Evolutionary conservation across 1,284 basidiomycete species (phyloP).

Genomic region (Rhodotorula sp.): DNA sequence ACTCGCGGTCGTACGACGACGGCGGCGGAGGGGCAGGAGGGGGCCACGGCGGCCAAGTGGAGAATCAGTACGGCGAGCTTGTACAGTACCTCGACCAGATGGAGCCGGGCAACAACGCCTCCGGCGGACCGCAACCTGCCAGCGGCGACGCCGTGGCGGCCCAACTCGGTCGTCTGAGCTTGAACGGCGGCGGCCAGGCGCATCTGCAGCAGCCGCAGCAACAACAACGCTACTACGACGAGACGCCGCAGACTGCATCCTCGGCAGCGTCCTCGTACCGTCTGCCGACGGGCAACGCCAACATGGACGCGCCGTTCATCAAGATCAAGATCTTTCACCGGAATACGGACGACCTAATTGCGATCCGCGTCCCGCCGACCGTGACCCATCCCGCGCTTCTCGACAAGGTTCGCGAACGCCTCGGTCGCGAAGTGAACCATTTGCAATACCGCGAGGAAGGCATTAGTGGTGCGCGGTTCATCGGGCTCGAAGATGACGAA

Average conservation of each 20-base stretch:
- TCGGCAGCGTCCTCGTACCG: not conserved
- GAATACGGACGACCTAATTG: slow-evolving; percentile 87
- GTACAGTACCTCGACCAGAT: slow-evolving; percentile 45
- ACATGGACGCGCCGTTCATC: slow-evolving; percentile 71
- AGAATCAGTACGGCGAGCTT: slow-evolving; percentile 43
- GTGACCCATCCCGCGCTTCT: slow-evolving; percentile 82
- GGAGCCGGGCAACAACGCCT: slow-evolving; percentile 22
- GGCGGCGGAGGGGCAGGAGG: not conserved
- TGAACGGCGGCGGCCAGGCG: slow-evolving; percentile 19
- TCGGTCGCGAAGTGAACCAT: slow-evolving; percentile 70
- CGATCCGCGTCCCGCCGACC: slow-evolving; percentile 93
- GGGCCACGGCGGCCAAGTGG: slow-evolving; percentile 22
- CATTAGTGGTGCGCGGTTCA: slow-evolving; percentile 38
- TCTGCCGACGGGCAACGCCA: slow-evolving; percentile 35
- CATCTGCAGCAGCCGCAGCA: slow-evolving; percentile 3
- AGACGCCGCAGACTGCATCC: not conserved
- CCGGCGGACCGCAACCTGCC: not conserved
- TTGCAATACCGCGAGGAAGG: slow-evolving; percentile 59
- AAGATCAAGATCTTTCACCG: slow-evolving; percentile 98
- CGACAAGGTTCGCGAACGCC: slow-evolving; percentile 81
- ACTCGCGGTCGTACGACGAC: slow-evolving; percentile 5
- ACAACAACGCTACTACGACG: not conserved
- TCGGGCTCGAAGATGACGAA: slow-evolving; percentile 38
- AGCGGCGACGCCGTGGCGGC: slow-evolving; percentile 14
- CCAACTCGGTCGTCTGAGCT: slow-evolving; percentile 24